Conservation (phyloP, 495 filamentous ascomycete species). For the Amniculicola lignicola region DNA sequence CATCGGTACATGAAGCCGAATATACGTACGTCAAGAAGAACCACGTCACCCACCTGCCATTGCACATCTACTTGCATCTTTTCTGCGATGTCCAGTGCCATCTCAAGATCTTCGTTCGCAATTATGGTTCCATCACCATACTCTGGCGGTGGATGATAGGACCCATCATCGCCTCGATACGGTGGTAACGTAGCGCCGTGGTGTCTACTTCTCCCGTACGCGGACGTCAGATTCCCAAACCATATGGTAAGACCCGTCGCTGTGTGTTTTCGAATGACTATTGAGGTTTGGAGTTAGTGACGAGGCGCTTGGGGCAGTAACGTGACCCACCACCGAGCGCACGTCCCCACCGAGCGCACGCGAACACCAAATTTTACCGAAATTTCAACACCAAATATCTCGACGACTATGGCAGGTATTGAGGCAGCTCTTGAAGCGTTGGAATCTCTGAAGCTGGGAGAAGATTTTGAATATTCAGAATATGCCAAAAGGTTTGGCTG, state of each 20-base stretch:
- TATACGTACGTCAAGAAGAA: constrained; percentile 5
- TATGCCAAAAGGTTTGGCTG: no score
- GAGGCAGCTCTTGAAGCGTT: no score
- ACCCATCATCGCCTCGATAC: constrained; percentile 32
- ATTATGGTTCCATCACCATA: constrained; percentile 34
- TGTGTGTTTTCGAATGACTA: constrained; percentile 33
- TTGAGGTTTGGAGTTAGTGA: background rate
- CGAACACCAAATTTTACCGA: no score
- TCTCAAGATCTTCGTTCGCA: constrained; percentile 33
- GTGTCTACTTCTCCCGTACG: constrained; percentile 28
- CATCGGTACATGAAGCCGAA: background rate
- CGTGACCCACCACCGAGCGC: no score
- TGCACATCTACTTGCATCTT: constrained; percentile 29
- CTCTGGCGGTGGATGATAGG: constrained; percentile 36
- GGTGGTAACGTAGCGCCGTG: constrained; percentile 34
- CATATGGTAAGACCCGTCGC: constrained; percentile 30
- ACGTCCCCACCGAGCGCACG: no score
- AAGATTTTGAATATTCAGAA: no score
- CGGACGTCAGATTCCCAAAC: constrained; percentile 37
- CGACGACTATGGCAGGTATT: no score
- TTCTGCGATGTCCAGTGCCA: constrained; percentile 33
- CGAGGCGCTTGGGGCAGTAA: no score
- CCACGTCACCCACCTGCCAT: constrained; percentile 18
- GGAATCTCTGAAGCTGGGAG: no score
- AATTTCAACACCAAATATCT: no score